Percentiles rank a stretch among this genome's conserved stretches.
Conservation (phyloP, 2,329 filamentous ascomycete species). For the Ascosphaera apis region DNA sequence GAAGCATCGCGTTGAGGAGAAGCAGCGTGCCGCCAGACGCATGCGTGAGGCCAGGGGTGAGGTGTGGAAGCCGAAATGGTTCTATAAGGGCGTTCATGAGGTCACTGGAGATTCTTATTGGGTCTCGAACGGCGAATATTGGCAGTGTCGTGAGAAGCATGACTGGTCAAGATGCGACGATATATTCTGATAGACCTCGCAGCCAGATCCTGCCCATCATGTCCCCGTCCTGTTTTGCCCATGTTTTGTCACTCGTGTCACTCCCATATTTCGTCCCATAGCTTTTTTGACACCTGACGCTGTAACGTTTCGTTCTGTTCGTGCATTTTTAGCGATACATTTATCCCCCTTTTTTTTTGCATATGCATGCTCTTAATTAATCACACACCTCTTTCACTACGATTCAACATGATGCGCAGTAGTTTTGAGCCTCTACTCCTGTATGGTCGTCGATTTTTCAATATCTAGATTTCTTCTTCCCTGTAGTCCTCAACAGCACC, state of each 20-base stretch:
- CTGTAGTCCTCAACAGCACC: too few species aligned
- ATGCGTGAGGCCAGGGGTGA: slow-evolving; percentile 55
- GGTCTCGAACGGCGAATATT: slow-evolving; percentile 76
- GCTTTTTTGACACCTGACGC: neutral
- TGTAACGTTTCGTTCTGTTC: neutral
- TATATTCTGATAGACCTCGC: slow-evolving; percentile 32
- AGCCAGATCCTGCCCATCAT: neutral
- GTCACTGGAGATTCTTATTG: slow-evolving; percentile 77
- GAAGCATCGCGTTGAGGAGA: slow-evolving; percentile 87
- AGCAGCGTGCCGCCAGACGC: slow-evolving; percentile 54
- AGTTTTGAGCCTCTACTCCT: too few species aligned
- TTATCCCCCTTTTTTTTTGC: too few species aligned
- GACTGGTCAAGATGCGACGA: slow-evolving; percentile 53
- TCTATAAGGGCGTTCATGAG: slow-evolving; percentile 46
- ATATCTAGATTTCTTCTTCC: too few species aligned
- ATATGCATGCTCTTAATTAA: too few species aligned
- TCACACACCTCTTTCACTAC: too few species aligned
- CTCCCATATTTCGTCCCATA: neutral
- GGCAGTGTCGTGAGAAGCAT: slow-evolving; percentile 40
- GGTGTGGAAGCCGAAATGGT: slow-evolving; percentile 71
- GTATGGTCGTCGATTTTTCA: too few species aligned
- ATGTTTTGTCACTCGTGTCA: neutral
- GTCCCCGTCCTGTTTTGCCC: neutral
- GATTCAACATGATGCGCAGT: too few species aligned
- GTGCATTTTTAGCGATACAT: neutral